phyloP scores from a whole-genome alignment of 805 yeast genomes.

The Candida awuae region DNA sequence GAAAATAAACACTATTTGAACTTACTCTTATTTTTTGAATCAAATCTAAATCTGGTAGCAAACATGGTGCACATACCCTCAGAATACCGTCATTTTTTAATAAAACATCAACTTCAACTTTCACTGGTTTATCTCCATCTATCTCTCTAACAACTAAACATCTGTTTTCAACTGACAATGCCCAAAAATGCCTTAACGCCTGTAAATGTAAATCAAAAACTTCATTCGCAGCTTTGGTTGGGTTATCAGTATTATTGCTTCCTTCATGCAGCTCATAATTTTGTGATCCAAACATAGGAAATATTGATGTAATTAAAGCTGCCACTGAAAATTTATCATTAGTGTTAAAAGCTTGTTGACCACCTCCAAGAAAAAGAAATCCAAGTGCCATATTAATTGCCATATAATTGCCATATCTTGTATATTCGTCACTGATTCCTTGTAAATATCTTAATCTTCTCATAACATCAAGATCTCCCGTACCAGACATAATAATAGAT shows the following conservation, averaged over 20 bases:
- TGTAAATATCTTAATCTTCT: slow-evolving; percentile 66
- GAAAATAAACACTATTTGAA: slow-evolving; percentile 38
- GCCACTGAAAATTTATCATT: slow-evolving; percentile 57
- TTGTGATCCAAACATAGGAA: slow-evolving; percentile 59
- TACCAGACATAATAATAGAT: slow-evolving; percentile 79
- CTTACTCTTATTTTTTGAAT: slow-evolving; percentile 41
- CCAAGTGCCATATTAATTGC: slow-evolving; percentile 80
- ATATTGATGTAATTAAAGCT: slow-evolving; percentile 60
- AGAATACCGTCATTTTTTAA: slow-evolving; percentile 32
- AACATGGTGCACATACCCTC: slow-evolving; percentile 49
- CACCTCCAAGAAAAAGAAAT: slow-evolving; percentile 82
- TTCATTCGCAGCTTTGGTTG: slow-evolving; percentile 19
- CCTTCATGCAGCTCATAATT: slow-evolving; percentile 13
- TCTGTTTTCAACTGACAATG: slow-evolving; percentile 69
- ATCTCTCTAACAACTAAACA: slow-evolving; percentile 75
- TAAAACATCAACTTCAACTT: slow-evolving; percentile 32
- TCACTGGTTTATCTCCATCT: slow-evolving; percentile 47
- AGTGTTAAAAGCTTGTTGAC: slow-evolving; percentile 72
- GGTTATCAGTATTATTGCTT: not conserved
- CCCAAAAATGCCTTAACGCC: slow-evolving; percentile 88
- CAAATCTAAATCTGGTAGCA: slow-evolving; percentile 51
- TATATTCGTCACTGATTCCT: slow-evolving; percentile 37
- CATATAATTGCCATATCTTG: slow-evolving; percentile 63
- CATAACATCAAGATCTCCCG: slow-evolving; percentile 77
- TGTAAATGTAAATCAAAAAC: slow-evolving; percentile 55